These are phyloP conservation scores for Fusarium brachygibbosum DNA, from an alignment of 2,329 filamentous ascomycete genomes.

Conservation along the genomic window DNA sequence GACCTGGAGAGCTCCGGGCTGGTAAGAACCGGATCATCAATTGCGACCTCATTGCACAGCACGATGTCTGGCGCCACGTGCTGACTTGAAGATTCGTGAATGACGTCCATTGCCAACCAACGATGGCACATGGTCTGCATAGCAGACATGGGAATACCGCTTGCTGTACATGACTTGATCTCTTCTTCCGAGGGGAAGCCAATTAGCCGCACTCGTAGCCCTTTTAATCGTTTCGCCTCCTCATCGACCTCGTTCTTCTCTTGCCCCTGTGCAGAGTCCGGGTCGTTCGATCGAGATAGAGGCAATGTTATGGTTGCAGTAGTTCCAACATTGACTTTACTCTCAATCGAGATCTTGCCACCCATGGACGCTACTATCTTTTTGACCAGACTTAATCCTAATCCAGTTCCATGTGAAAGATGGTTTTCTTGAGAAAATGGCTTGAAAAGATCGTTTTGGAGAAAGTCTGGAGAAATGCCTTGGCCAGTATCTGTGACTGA, in stretches of 20 bases:
- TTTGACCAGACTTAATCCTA: constrained; percentile 75
- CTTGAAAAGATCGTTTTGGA: constrained; percentile 72
- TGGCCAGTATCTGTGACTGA: constrained; percentile 73
- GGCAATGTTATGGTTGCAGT: constrained; percentile 53
- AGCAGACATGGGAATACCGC: constrained; percentile 30
- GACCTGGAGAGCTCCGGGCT: constrained; percentile 27
- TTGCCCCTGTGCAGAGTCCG: background rate
- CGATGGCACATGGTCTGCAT: constrained; percentile 36
- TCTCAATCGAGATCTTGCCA: constrained; percentile 71
- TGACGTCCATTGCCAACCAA: constrained; percentile 44
- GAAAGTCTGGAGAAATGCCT: constrained; percentile 74
- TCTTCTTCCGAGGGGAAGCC: constrained; percentile 29
- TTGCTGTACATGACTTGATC: constrained; percentile 1
- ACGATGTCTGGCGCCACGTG: constrained; percentile 47
- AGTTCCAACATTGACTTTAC: constrained; percentile 55
- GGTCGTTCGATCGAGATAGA: constrained; percentile 30
- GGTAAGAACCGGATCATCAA: constrained; percentile 1
- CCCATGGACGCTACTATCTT: constrained; percentile 70
- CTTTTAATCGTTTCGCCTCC: constrained; percentile 48
- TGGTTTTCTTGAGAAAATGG: constrained; percentile 75
- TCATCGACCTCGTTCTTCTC: constrained; percentile 50
- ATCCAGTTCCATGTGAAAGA: constrained; percentile 70
- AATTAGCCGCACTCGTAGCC: constrained; percentile 46
- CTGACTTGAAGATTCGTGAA: constrained; percentile 11
- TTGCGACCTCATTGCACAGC: constrained; percentile 41